Conservation (phyloP, 2,329 filamentous ascomycete species). For the Malbranchea cinnamomea region DNA sequence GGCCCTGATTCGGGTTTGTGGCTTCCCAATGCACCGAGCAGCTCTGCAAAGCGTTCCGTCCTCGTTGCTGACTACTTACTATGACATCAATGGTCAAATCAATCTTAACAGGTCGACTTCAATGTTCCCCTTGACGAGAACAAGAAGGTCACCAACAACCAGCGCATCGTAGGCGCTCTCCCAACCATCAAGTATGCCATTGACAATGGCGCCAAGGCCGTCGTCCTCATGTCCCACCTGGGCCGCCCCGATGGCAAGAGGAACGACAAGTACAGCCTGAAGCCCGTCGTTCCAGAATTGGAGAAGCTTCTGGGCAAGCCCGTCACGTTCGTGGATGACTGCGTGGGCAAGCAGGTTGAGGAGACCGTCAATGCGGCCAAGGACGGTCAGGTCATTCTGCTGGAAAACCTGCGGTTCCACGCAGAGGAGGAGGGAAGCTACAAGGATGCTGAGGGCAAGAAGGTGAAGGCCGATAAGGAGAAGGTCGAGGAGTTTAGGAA, state of each 20-base stretch:
- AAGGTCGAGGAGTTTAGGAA: slow-evolving; percentile 90
- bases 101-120: slow-evolving; percentile 70
- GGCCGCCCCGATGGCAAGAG: slow-evolving; percentile 82
- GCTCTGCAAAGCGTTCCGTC: neutral
- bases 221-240: slow-evolving; percentile 96
- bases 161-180: slow-evolving; percentile 91
- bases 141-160: slow-evolving; percentile 94
- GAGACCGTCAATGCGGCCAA: slow-evolving; percentile 71
- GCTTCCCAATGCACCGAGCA: slow-evolving; percentile 1
- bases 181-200: slow-evolving; percentile 92
- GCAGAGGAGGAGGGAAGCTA: slow-evolving; percentile 93
- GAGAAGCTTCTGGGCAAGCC: slow-evolving; percentile 76
- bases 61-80: slow-evolving; percentile 1
- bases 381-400: slow-evolving; percentile 68
- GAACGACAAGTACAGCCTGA: slow-evolving; percentile 87
- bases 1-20: slow-evolving; percentile 83
- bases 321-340: slow-evolving; percentile 82
- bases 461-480: slow-evolving; percentile 91
- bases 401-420: slow-evolving; percentile 98
- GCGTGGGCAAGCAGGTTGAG: slow-evolving; percentile 80
- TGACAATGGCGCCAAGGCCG: slow-evolving; percentile 78
- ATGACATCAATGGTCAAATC: slow-evolving; percentile 13
- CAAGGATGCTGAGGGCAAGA: slow-evolving; percentile 90
- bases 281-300: slow-evolving; percentile 79
- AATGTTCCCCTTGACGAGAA: slow-evolving; percentile 91